Base-by-base conservation (phyloP, 176 grass and related monocot species). In the Musa acuminata region DNA sequence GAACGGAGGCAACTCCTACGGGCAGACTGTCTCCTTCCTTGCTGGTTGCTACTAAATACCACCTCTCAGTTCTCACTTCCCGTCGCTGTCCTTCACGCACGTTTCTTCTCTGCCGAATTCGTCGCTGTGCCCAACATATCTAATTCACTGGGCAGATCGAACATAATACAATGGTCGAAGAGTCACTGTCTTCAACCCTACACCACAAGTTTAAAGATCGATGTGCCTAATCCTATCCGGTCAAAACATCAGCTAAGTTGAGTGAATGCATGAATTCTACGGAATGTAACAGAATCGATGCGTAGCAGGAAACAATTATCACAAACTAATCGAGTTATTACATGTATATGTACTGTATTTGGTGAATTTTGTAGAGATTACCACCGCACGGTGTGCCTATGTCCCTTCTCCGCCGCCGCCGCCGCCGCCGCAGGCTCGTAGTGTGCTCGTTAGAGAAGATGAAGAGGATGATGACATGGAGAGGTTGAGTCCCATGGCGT, bases 401-500 rank as follows among this genome's bases (percentile, higher is more conserved):
- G 43, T 16, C 9, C 17, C 67, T 50, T 70, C 26, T 78, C 81
- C 83, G 78, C 76, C 67, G 52, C 3, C 29, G 76, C 72, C 75
- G 58, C 67, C 68, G 51, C 82, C 80, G 78, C 87, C 87, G 26
- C 86, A 87, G 0, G 82, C 84, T n/a, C 82, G 49, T 1, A 91
- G 88, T 5, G 88, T 89, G 74, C 84, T 99, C 9, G 58, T 84
- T 0, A 99, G 79, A 26, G 88, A 99, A n/a, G 87, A 82, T 0
- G 88, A 94, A 55, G 82, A 89, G 3, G 69, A 78, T 10, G 87
- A 88, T 1, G 84, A 91, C 20, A 68, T 53, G 9, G 86, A 77
- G 16, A 78, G 66, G 69, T 91, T 86, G 2, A 99, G 78, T 2
- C 80, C 90, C 59, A 99, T 82, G 24, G 90, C 90, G 63, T 94